Percentiles rank a stretch among this genome's conserved stretches.
Evolutionary conservation across 23 red algal genomes (phyloP).

Genomic region (Gracilaria domingensis): DNA sequence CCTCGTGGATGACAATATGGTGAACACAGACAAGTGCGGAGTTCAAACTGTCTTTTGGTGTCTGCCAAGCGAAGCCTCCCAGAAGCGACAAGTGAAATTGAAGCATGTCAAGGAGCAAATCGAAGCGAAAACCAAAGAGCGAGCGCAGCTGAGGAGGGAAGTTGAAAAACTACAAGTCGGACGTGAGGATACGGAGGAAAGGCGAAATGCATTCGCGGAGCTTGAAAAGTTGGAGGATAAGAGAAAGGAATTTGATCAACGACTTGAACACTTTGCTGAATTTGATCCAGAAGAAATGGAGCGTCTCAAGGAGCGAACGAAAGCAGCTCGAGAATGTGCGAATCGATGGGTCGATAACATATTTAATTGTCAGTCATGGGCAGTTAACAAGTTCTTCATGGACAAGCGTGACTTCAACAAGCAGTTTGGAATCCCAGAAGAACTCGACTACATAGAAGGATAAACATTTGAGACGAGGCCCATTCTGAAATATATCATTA

Average conservation of each 20-base stretch:
- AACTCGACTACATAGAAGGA: conserved; percentile 89
- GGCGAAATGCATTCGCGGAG: conserved; percentile 34
- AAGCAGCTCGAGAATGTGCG: conserved; percentile 53
- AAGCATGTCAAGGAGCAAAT: background rate
- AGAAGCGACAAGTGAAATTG: conserved; percentile 42
- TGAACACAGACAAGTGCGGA: conserved; percentile 95
- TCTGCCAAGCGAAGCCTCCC: conserved; percentile 88
- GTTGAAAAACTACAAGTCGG: conserved; percentile 20
- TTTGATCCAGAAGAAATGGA: conserved; percentile 88
- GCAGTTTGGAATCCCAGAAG: conserved; percentile 87
- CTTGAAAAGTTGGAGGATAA: conserved; percentile 42
- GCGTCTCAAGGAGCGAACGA: conserved; percentile 50
- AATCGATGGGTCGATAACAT: conserved; percentile 98
- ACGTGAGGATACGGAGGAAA: conserved; percentile 74
- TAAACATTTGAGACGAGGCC: background rate
- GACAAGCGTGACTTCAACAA: conserved; percentile 75
- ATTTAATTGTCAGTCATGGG: conserved; percentile 78
- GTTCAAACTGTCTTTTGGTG: conserved; percentile 98
- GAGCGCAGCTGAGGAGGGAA: conserved; percentile 28
- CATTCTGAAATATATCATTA: no score
- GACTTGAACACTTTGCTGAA: conserved; percentile 69
- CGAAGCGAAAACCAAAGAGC: conserved; percentile 19
- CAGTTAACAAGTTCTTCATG: conserved; percentile 75
- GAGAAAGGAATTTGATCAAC: conserved; percentile 25
- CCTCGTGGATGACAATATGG: conserved; percentile 96